Percentiles rank a stretch among this genome's conserved stretches.
Evolutionary conservation across 352 stramenopile genomes (phyloP).

Genomic region (Phytophthora quininea): DNA sequence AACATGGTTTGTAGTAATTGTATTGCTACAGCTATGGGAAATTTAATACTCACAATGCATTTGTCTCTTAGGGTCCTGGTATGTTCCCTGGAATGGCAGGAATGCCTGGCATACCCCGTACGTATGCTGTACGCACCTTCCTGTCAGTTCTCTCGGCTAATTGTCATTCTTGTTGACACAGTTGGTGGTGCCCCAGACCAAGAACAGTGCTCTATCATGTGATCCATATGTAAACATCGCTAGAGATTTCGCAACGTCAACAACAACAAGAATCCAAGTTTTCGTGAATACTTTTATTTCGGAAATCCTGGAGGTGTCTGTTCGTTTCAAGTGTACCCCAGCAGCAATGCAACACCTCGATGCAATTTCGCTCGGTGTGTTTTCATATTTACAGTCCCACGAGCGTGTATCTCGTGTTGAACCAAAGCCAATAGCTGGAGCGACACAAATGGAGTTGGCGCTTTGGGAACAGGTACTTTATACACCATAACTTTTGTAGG

Average conservation of each 20-base stretch:
- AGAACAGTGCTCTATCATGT: slow-evolving; percentile 84
- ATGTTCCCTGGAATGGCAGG: slow-evolving; percentile 87
- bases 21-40: background rate
- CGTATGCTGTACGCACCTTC: slow-evolving; percentile 21
- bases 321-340: slow-evolving; percentile 14
- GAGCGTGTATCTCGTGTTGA: slow-evolving; percentile 59
- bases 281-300: slow-evolving; percentile 16
- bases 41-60: background rate
- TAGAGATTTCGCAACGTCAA: slow-evolving; percentile 33
- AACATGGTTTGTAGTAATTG: slow-evolving; percentile 73
- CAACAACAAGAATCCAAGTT: too few species aligned
- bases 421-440: slow-evolving; percentile 54
- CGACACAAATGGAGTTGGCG: slow-evolving; percentile 50
- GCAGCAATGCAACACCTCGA: slow-evolving; percentile 46
- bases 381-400: slow-evolving; percentile 72
- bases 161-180: slow-evolving; percentile 24
- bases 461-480: slow-evolving; percentile 70
- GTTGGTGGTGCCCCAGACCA: slow-evolving; percentile 59
- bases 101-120: slow-evolving; percentile 81
- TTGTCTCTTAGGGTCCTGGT: slow-evolving; percentile 50
- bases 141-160: slow-evolving; percentile 5
- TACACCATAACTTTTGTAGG: too few species aligned
- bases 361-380: slow-evolving; percentile 71
- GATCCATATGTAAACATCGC: slow-evolving; percentile 30
- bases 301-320: slow-evolving; percentile 17